Evolutionary conservation across 352 stramenopile species (phyloP), one percentile per base, ranked within the genome.

Genomic region (Globisporangium paddicum): DNA sequence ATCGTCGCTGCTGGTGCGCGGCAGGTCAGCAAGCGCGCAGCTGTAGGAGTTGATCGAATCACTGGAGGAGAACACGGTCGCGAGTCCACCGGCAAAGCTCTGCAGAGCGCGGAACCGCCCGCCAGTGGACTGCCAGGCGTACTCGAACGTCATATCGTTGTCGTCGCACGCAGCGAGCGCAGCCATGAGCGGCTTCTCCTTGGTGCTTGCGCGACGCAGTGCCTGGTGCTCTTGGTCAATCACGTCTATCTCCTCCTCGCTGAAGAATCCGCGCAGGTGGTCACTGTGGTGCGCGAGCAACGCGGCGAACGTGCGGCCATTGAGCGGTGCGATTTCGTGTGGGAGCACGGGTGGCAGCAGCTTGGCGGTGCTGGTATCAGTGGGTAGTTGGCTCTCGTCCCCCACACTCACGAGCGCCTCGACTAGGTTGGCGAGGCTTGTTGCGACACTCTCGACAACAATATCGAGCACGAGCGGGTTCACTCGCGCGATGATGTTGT

Each of bases 81-180:
- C 80, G 16, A 90, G 69, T 0, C 77, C 77, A 2, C 73, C 80
- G 0, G 75, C 80, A 46, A 90, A 87, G 21, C 64, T 63, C 61
- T 88, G 75, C 11, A 90, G 68, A 30, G 67, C 44, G 21, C 63
- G 66, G 38, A 87, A 90, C 9, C 77, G 73, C 0, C 66, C 55
- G 4, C 66, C 49, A 0, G 69, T 77, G 8, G 57, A 42, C 7
- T 53, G 48, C 80, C 80, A 90, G 6, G 73, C 67, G 21, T 40
- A 44, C 25, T 79, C 66, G 53, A 90, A 90, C 23, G 69, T 45
- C 13, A 52, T 63, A 9, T 73, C 59, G 1, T 57, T 6, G 28
- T 32, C 63, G 19, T 60, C 52, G 37, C 69, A 70, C 26, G 60
- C 55, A 18, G 44, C 45, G 5, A 70, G 21, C 21, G 64, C 56